Conservation (phyloP, 1,284 basidiomycete genomes). For the Xanthoconium separans region DNA sequence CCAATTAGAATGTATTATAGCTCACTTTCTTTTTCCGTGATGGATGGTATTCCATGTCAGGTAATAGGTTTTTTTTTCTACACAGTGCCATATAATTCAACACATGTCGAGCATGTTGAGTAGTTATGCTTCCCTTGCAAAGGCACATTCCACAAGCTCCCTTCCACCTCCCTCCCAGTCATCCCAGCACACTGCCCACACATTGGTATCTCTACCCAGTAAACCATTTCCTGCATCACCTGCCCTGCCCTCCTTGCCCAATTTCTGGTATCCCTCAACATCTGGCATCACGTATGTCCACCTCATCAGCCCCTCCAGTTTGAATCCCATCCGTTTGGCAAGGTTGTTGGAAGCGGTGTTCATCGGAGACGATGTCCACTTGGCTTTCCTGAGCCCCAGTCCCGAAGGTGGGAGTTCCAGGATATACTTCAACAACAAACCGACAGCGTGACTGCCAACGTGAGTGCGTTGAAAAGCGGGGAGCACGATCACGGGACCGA, state of each 20-base stretch:
- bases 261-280: constrained; percentile 29
- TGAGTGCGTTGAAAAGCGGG: constrained; percentile 65
- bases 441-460: constrained; percentile 59
- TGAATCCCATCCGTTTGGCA: constrained; percentile 63
- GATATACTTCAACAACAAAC: constrained; percentile 56
- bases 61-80: no score
- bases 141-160: constrained; percentile 30
- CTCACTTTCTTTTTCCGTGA: no score
- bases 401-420: constrained; percentile 47
- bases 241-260: constrained; percentile 33
- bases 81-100: no score
- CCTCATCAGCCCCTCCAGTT: constrained; percentile 49
- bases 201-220: constrained; percentile 47
- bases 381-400: constrained; percentile 61
- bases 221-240: constrained; percentile 39
- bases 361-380: constrained; percentile 54
- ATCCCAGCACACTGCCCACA: constrained; percentile 59
- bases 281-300: constrained; percentile 53
- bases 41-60: no score
- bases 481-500: constrained; percentile 50
- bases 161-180: constrained; percentile 56
- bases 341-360: constrained; percentile 52
- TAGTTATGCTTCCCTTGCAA: constrained; percentile 14
- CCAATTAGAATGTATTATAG: no score
- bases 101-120: neutral